Evolutionary conservation across 2,329 filamentous ascomycete genomes (phyloP).

Genomic region (Cladobotryum protrusum): DNA sequence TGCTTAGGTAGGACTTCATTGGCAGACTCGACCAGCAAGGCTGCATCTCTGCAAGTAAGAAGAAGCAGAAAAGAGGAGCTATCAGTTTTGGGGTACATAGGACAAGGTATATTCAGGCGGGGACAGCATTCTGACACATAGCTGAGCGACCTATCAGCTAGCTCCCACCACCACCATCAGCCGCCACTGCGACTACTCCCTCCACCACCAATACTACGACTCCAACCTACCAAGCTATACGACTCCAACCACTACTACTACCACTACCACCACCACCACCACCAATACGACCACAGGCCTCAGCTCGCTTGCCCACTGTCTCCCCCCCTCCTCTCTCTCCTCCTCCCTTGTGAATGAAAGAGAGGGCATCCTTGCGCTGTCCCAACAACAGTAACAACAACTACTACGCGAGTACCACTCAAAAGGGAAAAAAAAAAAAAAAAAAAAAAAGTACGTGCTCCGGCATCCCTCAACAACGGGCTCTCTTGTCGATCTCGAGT

Average conservation of each 20-base stretch:
- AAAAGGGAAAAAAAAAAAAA: too few species aligned
- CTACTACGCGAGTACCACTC: too few species aligned
- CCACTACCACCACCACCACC: neutral
- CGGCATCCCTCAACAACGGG: too few species aligned
- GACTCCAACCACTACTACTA: neutral
- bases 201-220: neutral
- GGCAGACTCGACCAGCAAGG: neutral
- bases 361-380: too few species aligned
- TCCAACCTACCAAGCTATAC: too few species aligned
- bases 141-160: slow-evolving; percentile 11
- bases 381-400: too few species aligned
- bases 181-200: slow-evolving; percentile 6
- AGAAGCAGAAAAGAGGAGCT: neutral
- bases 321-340: neutral
- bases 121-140: slow-evolving; percentile 2
- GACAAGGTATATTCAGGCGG: neutral
- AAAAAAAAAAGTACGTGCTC: too few species aligned
- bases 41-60: slow-evolving; percentile 1
- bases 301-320: slow-evolving; percentile 5
- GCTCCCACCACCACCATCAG: slow-evolving; percentile 8
- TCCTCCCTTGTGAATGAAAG: neutral
- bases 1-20: too few species aligned
- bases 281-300: slow-evolving; percentile 2
- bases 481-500: too few species aligned
- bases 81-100: too few species aligned